Base-by-base conservation (phyloP, 129 eudicot species). In the Glebionis coronaria region DNA sequence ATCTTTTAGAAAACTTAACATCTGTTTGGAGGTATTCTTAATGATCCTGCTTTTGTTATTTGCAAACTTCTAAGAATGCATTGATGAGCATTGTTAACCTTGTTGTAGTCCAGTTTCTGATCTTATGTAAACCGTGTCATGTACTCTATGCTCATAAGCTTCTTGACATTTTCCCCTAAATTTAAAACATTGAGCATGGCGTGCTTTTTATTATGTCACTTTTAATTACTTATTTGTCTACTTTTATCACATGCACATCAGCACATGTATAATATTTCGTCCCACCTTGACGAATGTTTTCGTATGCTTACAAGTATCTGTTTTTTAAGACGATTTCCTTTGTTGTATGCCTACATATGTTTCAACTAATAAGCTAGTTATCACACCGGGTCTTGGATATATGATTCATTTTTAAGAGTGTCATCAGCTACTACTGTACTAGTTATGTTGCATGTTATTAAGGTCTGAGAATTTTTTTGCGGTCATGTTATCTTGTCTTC, bases 41-140 rank as follows among this genome's bases (percentile, higher is more conserved):
- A 23, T 38, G 47, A 12, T 53, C 52, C 58, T 59, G 38, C 60
- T 18, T 58, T 67, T 67, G 44, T 25, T 66, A 59, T 51, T 23
- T 44, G 58, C 71, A 53, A 73, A 64, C 12, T 6, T 35, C 42
- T 35, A 35, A 35, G 42, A 35, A 7, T 35, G 42, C 42, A 35
- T 35, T 9, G 6, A 35, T 35, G 42, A 8, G 42, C 9, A 35
- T 35, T 35, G 42, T 35, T 35, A 35, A 35, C 10, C 42, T 45
- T 70, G 56, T 71, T 70, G 71, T 58, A 44, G 67, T 4, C 46
- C 44, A 27, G 12, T 58, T 56, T 70, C 27, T 44, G 29, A 47
- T 70, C 44, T 35, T 60, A 58, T 25, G 59, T 35, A 11, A 29
- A 25, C 55, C 59, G n/a, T 61, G 47, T 38, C 35, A 55, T 70